Conservation (phyloP, 2,329 filamentous ascomycete genomes). For the Sclerotinia trifoliorum region DNA sequence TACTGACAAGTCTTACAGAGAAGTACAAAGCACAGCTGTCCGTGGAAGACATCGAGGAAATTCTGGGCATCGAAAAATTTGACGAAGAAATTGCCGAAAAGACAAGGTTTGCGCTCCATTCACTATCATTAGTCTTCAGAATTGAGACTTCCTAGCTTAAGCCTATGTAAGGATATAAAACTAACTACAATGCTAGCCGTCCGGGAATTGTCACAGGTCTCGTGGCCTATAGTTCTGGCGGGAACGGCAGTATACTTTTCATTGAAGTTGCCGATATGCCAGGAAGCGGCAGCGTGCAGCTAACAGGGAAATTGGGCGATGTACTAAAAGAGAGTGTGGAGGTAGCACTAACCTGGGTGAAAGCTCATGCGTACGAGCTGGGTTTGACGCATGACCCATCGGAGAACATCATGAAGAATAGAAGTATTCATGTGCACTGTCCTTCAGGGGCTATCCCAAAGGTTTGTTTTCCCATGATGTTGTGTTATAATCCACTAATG, state of each 20-base stretch:
- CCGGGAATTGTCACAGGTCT: constrained; percentile 95
- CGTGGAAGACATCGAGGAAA: constrained; percentile 79
- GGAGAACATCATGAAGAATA: constrained; percentile 93
- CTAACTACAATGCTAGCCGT: constrained; percentile 48
- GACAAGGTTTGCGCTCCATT: constrained; percentile 44
- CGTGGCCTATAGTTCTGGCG: constrained; percentile 89
- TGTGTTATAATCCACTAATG: constrained; percentile 22
- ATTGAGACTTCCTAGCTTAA: constrained; percentile 26
- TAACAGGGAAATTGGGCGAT: constrained; percentile 94
- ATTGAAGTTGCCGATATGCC: constrained; percentile 99
- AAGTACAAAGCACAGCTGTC: constrained; percentile 73
- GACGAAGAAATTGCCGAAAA: constrained; percentile 95
- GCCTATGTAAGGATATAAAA: constrained; percentile 17
- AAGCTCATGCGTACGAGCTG: constrained; percentile 89
- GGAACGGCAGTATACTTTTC: constrained; percentile 94
- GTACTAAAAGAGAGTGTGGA: constrained; percentile 97
- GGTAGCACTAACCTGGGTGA: constrained; percentile 95
- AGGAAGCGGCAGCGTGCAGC: constrained; percentile 83
- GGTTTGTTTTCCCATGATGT: constrained; percentile 59
- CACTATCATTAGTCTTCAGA: constrained; percentile 10
- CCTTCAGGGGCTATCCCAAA: constrained; percentile 94
- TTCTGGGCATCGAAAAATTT: constrained; percentile 88
- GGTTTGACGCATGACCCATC: constrained; percentile 76
- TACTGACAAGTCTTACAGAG: constrained; percentile 40
- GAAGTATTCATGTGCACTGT: constrained; percentile 94